Conservation (phyloP, 768 basidiomycete genomes). For the Tricholoma furcatifolium region DNA sequence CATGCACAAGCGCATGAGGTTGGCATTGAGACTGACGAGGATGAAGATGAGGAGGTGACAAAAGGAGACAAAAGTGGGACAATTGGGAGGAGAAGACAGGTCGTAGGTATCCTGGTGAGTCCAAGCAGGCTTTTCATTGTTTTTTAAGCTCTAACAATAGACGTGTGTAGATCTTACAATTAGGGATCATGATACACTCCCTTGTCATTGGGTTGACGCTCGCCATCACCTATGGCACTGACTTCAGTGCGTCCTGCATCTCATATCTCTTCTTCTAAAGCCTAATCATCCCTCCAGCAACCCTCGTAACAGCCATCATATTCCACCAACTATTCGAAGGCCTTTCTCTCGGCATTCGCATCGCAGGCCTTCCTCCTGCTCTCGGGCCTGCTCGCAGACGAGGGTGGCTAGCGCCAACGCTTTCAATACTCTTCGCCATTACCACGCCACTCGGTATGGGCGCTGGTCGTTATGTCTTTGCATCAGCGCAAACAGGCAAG, state of each 20-base stretch:
- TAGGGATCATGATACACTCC: constrained; percentile 85
- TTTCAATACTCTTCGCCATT: constrained; percentile 66
- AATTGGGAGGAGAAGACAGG: constrained; percentile 58
- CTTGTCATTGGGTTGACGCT: constrained; percentile 79
- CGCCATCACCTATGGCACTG: constrained; percentile 63
- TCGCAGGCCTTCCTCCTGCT: constrained; percentile 59
- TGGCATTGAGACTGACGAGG: constrained; percentile 2
- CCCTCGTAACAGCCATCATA: constrained; percentile 68
- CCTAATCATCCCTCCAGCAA: constrained; percentile 39
- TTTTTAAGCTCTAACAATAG: no score
- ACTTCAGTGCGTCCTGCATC: constrained; percentile 57
- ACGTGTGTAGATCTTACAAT: constrained; percentile 62
- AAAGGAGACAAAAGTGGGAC: constrained; percentile 23
- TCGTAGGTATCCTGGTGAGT: constrained; percentile 73
- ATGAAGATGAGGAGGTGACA: constrained; percentile 14
- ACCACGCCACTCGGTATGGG: constrained; percentile 73
- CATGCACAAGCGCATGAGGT: constrained; percentile 7
- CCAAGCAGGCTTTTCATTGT: no score
- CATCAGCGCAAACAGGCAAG: constrained; percentile 18
- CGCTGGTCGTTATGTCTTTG: constrained; percentile 52
- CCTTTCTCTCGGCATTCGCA: constrained; percentile 78
- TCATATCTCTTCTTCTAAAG: neutral
- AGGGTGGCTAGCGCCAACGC: constrained; percentile 47
- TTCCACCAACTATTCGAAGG: constrained; percentile 89
- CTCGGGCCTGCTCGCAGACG: neutral